Evolutionary conservation across 768 basidiomycete species (phyloP).

Genomic region (Auricularia sp.): DNA sequence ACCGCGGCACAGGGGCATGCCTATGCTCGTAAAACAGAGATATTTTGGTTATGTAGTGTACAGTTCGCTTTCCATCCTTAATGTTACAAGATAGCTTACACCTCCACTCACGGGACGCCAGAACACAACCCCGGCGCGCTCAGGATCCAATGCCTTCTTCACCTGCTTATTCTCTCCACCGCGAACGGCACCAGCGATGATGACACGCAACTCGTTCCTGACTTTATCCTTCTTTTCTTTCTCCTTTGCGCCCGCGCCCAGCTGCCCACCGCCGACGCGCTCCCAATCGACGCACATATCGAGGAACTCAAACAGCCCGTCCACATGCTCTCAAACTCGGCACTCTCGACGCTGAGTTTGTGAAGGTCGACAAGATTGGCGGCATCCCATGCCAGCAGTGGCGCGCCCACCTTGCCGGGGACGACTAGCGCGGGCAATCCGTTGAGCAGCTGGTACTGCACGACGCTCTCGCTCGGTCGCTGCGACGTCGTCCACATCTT

Average conservation of each 20-base stretch:
- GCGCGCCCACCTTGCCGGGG: constrained; percentile 48
- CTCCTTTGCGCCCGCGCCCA: not conserved
- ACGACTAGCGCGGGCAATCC: constrained; percentile 51
- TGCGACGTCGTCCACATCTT: constrained; percentile 46
- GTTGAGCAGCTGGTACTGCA: constrained; percentile 51
- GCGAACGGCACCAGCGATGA: constrained; percentile 47
- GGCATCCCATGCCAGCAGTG: constrained; percentile 55
- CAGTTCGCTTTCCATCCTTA: no score
- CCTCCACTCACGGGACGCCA: constrained; percentile 41
- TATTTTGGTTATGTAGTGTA: no score
- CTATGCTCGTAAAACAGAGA: no score
- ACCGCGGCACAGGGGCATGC: no score
- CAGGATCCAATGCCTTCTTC: constrained; percentile 44
- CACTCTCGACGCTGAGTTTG: not conserved
- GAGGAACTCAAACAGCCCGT: constrained; percentile 46
- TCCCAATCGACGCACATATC: constrained; percentile 57
- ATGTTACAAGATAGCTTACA: no score
- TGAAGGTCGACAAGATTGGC: constrained; percentile 24
- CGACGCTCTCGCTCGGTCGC: constrained; percentile 50
- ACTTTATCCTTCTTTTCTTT: constrained; percentile 29
- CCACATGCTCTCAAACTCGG: not conserved
- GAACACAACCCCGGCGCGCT: constrained; percentile 53
- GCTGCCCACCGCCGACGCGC: constrained; percentile 21
- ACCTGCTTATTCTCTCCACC: constrained; percentile 41
- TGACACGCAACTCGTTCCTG: constrained; percentile 36